Conservation (phyloP, 2,329 filamentous ascomycete species). For the Beauveria pseudobassiana region DNA sequence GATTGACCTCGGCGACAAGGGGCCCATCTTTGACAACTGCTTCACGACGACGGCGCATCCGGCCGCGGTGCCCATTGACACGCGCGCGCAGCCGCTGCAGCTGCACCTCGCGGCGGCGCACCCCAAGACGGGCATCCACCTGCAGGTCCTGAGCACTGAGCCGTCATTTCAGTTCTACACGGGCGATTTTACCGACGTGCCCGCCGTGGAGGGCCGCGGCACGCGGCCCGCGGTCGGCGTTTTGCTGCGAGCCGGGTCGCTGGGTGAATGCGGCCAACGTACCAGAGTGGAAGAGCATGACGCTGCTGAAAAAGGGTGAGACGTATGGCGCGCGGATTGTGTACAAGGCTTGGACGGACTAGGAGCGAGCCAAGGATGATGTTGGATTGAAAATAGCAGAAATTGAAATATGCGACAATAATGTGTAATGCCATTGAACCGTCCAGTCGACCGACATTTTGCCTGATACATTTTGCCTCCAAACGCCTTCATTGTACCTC, state of each 20-base stretch:
- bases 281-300: constrained; percentile 70
- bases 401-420: not conserved
- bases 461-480: not conserved
- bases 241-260: constrained; percentile 87
- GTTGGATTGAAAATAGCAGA: not conserved
- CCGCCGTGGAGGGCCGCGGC: constrained; percentile 55
- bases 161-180: constrained; percentile 97
- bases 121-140: constrained; percentile 64
- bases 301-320: constrained; percentile 75
- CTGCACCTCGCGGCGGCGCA: constrained; percentile 68
- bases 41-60: constrained; percentile 69
- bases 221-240: constrained; percentile 62
- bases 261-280: constrained; percentile 86
- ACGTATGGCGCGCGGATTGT: constrained; percentile 74
- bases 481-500: constrained; percentile 3
- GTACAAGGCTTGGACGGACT: constrained; percentile 78
- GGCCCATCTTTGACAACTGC: constrained; percentile 82
- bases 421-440: not conserved
- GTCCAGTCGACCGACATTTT: not conserved
- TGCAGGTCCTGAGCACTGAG: constrained; percentile 86
- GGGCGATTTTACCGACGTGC: constrained; percentile 75
- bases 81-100: constrained; percentile 52
- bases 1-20: constrained; percentile 64
- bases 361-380: constrained; percentile 12
- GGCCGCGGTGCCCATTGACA: constrained; percentile 55